These are phyloP conservation scores for Xylariaceae sp. DNA, from an alignment of 2,329 filamentous ascomycete species.

Conservation along the genomic window DNA sequence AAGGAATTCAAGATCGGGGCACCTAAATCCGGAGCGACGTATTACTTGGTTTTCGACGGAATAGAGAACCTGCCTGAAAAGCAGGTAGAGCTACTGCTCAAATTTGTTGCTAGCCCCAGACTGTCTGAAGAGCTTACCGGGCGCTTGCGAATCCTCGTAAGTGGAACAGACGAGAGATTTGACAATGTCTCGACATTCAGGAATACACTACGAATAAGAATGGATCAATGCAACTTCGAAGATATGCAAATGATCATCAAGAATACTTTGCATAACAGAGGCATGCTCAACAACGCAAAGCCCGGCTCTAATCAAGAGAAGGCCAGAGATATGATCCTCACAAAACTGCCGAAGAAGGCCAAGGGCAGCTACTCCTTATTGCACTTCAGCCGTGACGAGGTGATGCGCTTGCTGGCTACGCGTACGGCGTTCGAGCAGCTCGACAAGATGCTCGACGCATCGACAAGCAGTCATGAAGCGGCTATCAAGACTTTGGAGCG, in stretches of 20 bases:
- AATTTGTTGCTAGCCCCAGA: slow-evolving; percentile 10
- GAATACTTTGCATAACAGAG: slow-evolving; percentile 12
- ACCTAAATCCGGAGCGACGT: slow-evolving; percentile 10
- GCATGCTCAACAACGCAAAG: slow-evolving; percentile 13
- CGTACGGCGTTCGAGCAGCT: slow-evolving; percentile 14
- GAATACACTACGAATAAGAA: slow-evolving; percentile 8
- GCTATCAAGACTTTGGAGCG: slow-evolving; percentile 21
- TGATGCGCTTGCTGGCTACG: slow-evolving; percentile 14
- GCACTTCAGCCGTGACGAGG: slow-evolving; percentile 15
- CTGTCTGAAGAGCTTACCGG: slow-evolving; percentile 6
- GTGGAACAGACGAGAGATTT: slow-evolving; percentile 13
- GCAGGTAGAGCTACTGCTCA: slow-evolving; percentile 10
- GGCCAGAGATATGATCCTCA: slow-evolving; percentile 14
- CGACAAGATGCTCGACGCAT: slow-evolving; percentile 14
- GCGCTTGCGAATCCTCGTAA: slow-evolving; percentile 16
- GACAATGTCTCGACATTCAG: background rate
- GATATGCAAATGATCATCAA: slow-evolving; percentile 19
- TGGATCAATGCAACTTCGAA: slow-evolving; percentile 13
- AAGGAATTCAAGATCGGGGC: slow-evolving; percentile 15
- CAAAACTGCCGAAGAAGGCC: slow-evolving; percentile 14
- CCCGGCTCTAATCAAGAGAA: slow-evolving; percentile 15
- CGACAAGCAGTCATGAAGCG: slow-evolving; percentile 16
- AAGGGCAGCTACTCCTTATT: slow-evolving; percentile 16
- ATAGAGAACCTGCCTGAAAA: slow-evolving; percentile 17
- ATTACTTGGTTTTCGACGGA: slow-evolving; percentile 22